Percentiles rank a stretch among this genome's conserved stretches.
These are phyloP conservation scores for Mesotaenium endlicherianum DNA, from an alignment of 139 green algal genomes.

Conservation along the genomic window DNA sequence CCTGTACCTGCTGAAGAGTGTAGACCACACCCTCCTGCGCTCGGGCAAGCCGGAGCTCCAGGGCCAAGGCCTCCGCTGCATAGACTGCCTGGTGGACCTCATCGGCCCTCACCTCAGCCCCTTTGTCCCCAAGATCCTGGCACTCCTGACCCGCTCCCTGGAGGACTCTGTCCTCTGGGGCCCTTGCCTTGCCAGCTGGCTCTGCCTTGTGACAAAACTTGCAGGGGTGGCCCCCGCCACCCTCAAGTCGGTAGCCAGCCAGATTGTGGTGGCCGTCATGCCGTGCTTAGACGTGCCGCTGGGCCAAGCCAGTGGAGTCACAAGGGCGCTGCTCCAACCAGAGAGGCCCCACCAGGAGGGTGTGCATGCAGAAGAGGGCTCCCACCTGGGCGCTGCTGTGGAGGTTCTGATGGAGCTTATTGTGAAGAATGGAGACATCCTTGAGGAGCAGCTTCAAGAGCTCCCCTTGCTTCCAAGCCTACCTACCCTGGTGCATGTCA, in stretches of 20 bases:
- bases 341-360: neutral
- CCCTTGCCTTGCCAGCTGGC: conserved; percentile 29
- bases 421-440: conserved; percentile 10
- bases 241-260: conserved; percentile 24
- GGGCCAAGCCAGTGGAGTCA: neutral
- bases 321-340: neutral
- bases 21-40: conserved; percentile 27
- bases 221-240: conserved; percentile 7
- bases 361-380: neutral
- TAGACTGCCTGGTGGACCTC: conserved; percentile 27
- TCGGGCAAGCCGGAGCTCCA: neutral
- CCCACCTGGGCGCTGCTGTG: conserved; percentile 2
- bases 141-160: conserved; percentile 33
- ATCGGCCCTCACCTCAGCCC: conserved; percentile 15
- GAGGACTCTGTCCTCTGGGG: conserved; percentile 14
- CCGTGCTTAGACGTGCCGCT: conserved; percentile 31
- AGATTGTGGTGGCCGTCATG: conserved; percentile 47
- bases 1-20: conserved; percentile 27
- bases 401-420: conserved; percentile 34
- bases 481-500: conserved; percentile 12
- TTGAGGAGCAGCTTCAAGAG: conserved; percentile 13
- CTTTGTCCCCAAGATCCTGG: conserved; percentile 47
- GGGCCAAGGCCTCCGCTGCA: conserved; percentile 23
- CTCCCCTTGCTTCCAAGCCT: conserved; percentile 37
- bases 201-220: conserved; percentile 27